Percentiles rank a stretch among this genome's conserved stretches.
These are phyloP conservation scores for Venturia carpophila DNA, from an alignment of 2,329 filamentous ascomycete genomes.

Conservation along the genomic window DNA sequence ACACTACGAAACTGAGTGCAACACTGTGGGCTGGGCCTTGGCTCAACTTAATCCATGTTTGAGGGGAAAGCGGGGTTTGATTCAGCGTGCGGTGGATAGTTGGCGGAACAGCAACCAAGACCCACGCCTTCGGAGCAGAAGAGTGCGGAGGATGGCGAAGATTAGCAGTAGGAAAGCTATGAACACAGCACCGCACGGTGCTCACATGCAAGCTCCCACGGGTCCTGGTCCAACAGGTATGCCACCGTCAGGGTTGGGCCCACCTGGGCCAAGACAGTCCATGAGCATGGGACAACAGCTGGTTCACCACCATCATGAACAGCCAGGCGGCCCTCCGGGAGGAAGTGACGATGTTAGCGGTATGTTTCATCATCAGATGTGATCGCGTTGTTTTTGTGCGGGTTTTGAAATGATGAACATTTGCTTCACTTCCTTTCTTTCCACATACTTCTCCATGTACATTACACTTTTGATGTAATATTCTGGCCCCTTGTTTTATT, in stretches of 20 bases:
- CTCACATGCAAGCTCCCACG: conserved; percentile 60
- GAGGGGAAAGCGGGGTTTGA: conserved; percentile 87
- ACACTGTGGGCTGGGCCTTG: conserved; percentile 98
- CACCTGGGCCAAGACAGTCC: conserved; percentile 55
- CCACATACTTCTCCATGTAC: conserved; percentile 26
- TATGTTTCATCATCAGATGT: conserved; percentile 97
- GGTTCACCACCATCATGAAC: conserved; percentile 62
- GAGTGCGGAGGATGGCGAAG: conserved; percentile 93
- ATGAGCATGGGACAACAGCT: conserved; percentile 60
- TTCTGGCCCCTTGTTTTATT: conserved; percentile 12
- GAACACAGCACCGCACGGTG: conserved; percentile 49
- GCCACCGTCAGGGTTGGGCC: conserved; percentile 54
- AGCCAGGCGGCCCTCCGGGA: conserved; percentile 59
- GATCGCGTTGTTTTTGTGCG: conserved; percentile 39
- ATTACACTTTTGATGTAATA: conserved; percentile 25
- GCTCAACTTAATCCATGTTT: conserved; percentile 87
- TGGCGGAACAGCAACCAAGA: conserved; percentile 99
- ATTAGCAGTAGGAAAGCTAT: conserved; percentile 78
- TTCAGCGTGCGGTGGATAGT: conserved; percentile 94
- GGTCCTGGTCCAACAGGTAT: conserved; percentile 55
- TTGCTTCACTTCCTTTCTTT: conserved; percentile 25
- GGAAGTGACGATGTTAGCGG: conserved; percentile 78
- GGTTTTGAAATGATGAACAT: conserved; percentile 19
- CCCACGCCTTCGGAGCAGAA: conserved; percentile 76
- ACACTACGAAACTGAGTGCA: conserved; percentile 97